Base-by-base conservation (phyloP, 2,329 filamentous ascomycete species). In the Trichoderma pleuroti region DNA sequence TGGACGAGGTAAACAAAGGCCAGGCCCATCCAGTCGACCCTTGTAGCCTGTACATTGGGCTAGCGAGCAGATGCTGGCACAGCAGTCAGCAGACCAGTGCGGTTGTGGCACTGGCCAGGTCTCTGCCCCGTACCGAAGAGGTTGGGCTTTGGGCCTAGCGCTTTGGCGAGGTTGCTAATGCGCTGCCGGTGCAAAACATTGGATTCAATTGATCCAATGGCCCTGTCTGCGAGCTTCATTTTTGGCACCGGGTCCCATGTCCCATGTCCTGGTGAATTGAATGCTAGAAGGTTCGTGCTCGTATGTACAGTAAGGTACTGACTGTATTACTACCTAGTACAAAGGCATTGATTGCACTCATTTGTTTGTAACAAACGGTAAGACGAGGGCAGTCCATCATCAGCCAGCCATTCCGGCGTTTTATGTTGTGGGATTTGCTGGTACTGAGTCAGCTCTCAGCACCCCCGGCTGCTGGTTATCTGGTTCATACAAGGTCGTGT, bases 61-160 rank as follows among this genome's bases (percentile, higher is more conserved):
- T 39, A 57, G 62, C 30, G 18, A 34, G 39, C 16, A 42, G 39
- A 42, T 42, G 39, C 39, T 42, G 39, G 63, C 68, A 21, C 21
- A 28, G 34, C 67, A 69, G 67, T 63, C 54, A 70, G 68, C 68
- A 52, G 56, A 52, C 61, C 62, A 57, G 69, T 68, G 69, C 63
- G 56, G 36, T 42, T 12, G 42, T 24, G 30, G 63, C 69, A 68
- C 69, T 54, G 69, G 12, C 39, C n/a, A 71, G 36, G 62, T 67
- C 69, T 67, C 60, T 67, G 28, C 54, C 21, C 30, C 24, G 56
- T 34, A 52, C 54, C 24, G 34, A 68, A 42, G 46, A 60, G 49
- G 42, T 32, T 68, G 52, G 64, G 64, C 34, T 21, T 39, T 21
- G 32, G 36, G 24, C 11, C 26, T 46, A 49, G 52, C 21, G 56